Evolutionary conservation across 805 yeast species (phyloP).

Genomic region (Alloascoidea hylecoeti): DNA sequence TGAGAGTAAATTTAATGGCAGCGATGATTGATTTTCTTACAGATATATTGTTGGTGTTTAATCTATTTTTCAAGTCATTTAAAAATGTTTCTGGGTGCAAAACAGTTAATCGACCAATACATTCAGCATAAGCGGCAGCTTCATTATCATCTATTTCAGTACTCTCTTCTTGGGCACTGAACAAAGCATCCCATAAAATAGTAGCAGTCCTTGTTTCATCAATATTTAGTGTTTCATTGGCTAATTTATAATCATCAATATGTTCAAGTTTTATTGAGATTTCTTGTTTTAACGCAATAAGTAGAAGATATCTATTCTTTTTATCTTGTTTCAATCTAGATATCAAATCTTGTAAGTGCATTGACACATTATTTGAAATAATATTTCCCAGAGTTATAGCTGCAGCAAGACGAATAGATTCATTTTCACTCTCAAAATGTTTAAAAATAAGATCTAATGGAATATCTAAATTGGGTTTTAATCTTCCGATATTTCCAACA

Average conservation of each 20-base stretch:
- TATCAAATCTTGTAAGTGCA: constrained; percentile 25
- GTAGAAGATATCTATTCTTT: constrained; percentile 12
- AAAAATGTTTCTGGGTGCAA: constrained; percentile 17
- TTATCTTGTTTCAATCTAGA: constrained; percentile 12
- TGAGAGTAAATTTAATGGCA: constrained; percentile 22
- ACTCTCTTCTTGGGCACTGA: constrained; percentile 6
- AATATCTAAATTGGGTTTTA: constrained; percentile 16
- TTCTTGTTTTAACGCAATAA: constrained; percentile 18
- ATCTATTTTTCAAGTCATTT: constrained; percentile 14
- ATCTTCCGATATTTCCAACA: constrained; percentile 34
- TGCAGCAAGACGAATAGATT: constrained; percentile 26
- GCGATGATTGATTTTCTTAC: constrained; percentile 17
- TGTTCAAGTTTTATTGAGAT: constrained; percentile 5
- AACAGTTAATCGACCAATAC: constrained; percentile 12
- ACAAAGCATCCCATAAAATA: constrained; percentile 10
- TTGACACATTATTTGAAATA: constrained; percentile 22
- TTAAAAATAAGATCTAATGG: constrained; percentile 22
- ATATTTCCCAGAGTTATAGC: constrained; percentile 40
- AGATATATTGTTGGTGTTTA: constrained; percentile 10
- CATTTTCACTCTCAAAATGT: constrained; percentile 20
- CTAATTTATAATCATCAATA: constrained; percentile 12
- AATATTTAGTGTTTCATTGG: constrained; percentile 10
- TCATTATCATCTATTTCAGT: constrained; percentile 6
- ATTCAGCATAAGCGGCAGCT: constrained; percentile 10
- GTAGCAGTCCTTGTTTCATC: constrained; percentile 7